phyloP scores from a whole-genome alignment of 2,329 filamentous ascomycete species.

The Tympanopsis confertula region DNA sequence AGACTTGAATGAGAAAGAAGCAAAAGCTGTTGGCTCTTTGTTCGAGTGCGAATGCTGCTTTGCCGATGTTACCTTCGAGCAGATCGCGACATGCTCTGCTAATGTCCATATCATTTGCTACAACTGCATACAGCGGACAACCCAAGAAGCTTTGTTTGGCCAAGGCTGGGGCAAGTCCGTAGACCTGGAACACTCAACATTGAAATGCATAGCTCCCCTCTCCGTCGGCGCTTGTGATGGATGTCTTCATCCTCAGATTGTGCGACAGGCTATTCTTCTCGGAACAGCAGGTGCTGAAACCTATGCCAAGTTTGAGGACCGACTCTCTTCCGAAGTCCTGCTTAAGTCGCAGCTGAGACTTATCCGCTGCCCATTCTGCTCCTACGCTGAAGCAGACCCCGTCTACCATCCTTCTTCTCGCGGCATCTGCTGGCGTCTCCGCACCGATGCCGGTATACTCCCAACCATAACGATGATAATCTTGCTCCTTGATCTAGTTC shows the following conservation, averaged over 20 bases:
- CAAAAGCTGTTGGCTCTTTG: slow-evolving; percentile 22
- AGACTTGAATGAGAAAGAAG: slow-evolving; percentile 27
- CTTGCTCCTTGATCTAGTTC: not conserved
- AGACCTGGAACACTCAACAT: not conserved
- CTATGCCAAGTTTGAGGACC: slow-evolving; percentile 11
- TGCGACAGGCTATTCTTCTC: not conserved
- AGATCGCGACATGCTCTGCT: slow-evolving; percentile 28
- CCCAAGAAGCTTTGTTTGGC: not conserved
- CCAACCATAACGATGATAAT: not conserved
- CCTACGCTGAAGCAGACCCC: slow-evolving; percentile 46
- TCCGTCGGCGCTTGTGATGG: not conserved
- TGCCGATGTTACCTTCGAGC: slow-evolving; percentile 30
- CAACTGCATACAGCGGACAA: not conserved
- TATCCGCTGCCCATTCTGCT: slow-evolving; percentile 47
- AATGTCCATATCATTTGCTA: slow-evolving; percentile 29
- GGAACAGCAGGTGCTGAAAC: not conserved
- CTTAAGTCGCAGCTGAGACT: slow-evolving; percentile 39
- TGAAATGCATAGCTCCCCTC: not conserved
- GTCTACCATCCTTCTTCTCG: slow-evolving; percentile 23
- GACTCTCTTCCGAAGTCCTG: slow-evolving; percentile 38
- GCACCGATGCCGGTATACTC: slow-evolving; percentile 13
- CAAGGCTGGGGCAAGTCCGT: not conserved
- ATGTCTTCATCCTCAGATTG: not conserved
- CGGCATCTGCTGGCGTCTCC: slow-evolving; percentile 28
- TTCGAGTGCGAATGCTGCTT: slow-evolving; percentile 36